Evolutionary conservation across 2,329 filamentous ascomycete genomes (phyloP).

Genomic region (Diaporthe citrichinensis): DNA sequence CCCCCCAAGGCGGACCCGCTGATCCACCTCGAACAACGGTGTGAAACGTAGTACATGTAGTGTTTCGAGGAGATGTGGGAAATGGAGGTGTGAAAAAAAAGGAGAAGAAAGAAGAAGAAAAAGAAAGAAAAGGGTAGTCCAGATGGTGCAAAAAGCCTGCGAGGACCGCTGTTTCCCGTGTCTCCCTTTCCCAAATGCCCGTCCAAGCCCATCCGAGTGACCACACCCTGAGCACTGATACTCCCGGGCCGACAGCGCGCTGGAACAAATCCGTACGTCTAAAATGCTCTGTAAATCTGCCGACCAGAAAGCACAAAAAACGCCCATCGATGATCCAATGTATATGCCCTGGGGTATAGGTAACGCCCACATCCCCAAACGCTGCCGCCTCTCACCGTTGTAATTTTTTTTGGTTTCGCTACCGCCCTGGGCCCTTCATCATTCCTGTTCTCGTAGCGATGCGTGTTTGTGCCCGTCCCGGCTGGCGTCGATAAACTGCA

Average conservation of each 20-base stretch:
- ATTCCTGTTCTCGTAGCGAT: constrained; percentile 27
- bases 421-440: not conserved
- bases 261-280: constrained; percentile 20
- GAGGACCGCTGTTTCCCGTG: not conserved
- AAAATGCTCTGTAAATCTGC: constrained; percentile 24
- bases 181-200: not conserved
- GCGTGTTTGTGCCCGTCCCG: not conserved
- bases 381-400: not conserved
- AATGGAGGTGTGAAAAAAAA: not conserved
- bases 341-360: constrained; percentile 5
- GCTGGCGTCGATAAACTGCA: constrained; percentile 7
- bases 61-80: constrained; percentile 2
- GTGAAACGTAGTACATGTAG: not conserved
- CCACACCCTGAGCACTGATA: not conserved
- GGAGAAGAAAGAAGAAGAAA: not conserved
- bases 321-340: constrained; percentile 19
- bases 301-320: constrained; percentile 30
- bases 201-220: not conserved
- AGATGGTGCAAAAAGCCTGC: not conserved
- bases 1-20: not conserved
- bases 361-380: not conserved
- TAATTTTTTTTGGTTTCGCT: not conserved
- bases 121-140: not conserved
- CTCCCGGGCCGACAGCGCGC: constrained; percentile 19
- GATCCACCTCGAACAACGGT: not conserved